A percentile compares a stretch with the other conserved stretches of the same genome.
Conservation (phyloP, 192 early-diverging fungal species). For the Phlyctochytrium arcticum region DNA sequence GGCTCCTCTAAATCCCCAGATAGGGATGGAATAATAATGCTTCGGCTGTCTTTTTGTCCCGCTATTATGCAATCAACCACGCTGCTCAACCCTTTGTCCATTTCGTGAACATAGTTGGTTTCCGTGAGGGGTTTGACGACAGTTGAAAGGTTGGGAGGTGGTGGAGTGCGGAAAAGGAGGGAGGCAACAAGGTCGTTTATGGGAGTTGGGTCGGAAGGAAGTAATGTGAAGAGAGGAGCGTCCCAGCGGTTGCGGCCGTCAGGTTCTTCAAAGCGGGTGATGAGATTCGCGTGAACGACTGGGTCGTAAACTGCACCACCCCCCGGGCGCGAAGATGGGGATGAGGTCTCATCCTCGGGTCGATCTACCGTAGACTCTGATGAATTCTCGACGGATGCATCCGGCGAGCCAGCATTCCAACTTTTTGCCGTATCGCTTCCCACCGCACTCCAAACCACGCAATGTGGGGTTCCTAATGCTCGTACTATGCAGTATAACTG, state of each 20-base stretch:
- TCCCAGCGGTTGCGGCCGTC: constrained; percentile 90
- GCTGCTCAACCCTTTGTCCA: constrained; percentile 77
- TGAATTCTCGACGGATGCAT: neutral
- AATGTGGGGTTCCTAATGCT: constrained; percentile 81
- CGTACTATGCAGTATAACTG: constrained; percentile 89
- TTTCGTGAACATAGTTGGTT: constrained; percentile 87
- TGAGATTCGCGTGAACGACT: constrained; percentile 68
- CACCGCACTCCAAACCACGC: constrained; percentile 53
- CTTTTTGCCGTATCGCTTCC: constrained; percentile 16
- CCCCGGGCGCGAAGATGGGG: neutral
- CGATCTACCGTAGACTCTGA: neutral
- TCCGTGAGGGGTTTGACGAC: constrained; percentile 83
- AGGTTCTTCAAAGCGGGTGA: constrained; percentile 92
- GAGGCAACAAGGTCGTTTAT: constrained; percentile 65
- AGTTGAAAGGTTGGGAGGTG: constrained; percentile 82
- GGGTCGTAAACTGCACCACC: constrained; percentile 38
- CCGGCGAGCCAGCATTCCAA: constrained; percentile 32
- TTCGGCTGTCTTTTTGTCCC: constrained; percentile 63
- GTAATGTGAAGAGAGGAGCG: constrained; percentile 86
- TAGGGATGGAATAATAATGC: too few species aligned
- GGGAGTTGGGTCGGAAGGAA: constrained; percentile 68
- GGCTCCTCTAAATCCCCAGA: constrained; percentile 61
- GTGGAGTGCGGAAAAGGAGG: constrained; percentile 65
- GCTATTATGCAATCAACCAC: constrained; percentile 75
- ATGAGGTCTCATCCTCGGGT: too few species aligned